Conservation (phyloP, 805 yeast species). For the Saccharomycopsis sp. region DNA sequence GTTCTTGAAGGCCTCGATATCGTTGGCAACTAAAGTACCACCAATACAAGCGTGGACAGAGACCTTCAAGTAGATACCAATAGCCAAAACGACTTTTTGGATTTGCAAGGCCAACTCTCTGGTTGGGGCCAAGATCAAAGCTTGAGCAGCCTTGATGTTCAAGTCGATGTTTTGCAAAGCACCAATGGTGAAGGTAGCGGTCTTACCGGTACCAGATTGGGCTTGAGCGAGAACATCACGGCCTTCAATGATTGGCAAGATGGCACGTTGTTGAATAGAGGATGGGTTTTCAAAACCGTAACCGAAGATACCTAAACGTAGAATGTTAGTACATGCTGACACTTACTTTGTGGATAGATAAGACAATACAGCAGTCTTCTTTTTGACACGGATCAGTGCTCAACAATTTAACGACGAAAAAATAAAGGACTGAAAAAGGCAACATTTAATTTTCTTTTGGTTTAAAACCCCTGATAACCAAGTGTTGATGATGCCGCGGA, state of each 20-base stretch:
- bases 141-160: conserved; percentile 72
- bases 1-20: conserved; percentile 71
- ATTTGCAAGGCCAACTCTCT: conserved; percentile 96
- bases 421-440: no score
- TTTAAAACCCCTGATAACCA: no score
- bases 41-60: conserved; percentile 96
- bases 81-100: conserved; percentile 83
- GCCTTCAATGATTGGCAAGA: conserved; percentile 69
- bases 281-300: conserved; percentile 80
- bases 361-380: no score
- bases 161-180: conserved; percentile 72
- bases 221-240: conserved; percentile 66
- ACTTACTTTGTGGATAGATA: no score
- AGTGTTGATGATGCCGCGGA: no score
- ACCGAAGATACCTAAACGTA: conserved; percentile 51
- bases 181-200: conserved; percentile 82
- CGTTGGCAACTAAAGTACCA: conserved; percentile 87
- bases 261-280: conserved; percentile 78
- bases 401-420: no score
- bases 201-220: conserved; percentile 86
- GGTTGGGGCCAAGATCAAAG: conserved; percentile 92
- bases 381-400: no score
- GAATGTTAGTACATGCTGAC: background rate
- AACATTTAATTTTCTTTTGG: no score
- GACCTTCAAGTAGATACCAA: conserved; percentile 86